A percentile compares a stretch with the other conserved stretches of the same genome.
These are phyloP conservation scores for Sesbania bispinosa DNA, from an alignment of 306 rosid genomes.

Conservation along the genomic window DNA sequence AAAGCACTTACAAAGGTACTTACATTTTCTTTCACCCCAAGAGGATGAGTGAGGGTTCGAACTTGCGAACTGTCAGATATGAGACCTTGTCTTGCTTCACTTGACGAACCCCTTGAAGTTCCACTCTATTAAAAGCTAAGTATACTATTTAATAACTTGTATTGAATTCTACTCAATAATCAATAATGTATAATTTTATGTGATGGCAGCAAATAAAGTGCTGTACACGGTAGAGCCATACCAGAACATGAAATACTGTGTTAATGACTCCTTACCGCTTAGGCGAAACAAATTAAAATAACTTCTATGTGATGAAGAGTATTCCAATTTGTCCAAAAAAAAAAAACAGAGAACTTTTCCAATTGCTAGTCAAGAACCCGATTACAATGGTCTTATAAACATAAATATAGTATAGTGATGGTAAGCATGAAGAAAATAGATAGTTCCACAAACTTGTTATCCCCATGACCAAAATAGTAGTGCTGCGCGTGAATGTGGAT, in stretches of 20 bases:
- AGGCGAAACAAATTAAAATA: not conserved
- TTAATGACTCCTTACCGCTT: not conserved
- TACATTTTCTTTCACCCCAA: too few species aligned
- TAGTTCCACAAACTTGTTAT: slow-evolving; percentile 16
- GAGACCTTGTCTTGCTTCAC: too few species aligned
- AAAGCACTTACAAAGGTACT: too few species aligned
- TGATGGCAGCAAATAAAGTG: not conserved
- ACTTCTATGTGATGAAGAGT: not conserved
- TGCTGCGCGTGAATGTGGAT: not conserved
- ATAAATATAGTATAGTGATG: slow-evolving; percentile 8
- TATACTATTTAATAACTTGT: not conserved
- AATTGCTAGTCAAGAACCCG: slow-evolving; percentile 16
- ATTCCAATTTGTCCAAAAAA: not conserved
- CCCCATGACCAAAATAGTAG: slow-evolving; percentile 1
- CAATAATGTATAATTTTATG: not conserved
- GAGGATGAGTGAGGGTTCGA: too few species aligned
- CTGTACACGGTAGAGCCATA: not conserved
- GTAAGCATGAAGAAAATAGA: slow-evolving; percentile 15
- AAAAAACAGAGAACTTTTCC: not conserved
- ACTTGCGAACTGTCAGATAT: too few species aligned
- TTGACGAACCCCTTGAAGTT: too few species aligned
- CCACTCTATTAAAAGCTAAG: too few species aligned
- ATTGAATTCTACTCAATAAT: not conserved
- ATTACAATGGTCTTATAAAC: slow-evolving; percentile 3
- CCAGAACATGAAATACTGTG: not conserved